Base-by-base conservation (phyloP, 768 basidiomycete species). In the Suillus subluteus region DNA sequence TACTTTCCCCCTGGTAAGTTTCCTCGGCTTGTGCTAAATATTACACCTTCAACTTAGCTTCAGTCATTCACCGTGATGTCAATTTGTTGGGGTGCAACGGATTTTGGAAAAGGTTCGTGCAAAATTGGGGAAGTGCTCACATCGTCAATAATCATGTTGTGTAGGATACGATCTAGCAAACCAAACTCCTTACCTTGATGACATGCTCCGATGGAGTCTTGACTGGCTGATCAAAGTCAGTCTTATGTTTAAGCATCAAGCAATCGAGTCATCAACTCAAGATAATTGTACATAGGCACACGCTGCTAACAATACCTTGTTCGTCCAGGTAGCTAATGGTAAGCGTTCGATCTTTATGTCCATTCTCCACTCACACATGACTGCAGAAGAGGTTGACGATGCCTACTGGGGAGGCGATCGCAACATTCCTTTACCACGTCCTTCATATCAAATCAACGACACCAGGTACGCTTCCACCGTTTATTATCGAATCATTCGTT, bases 351-450 rank as follows among this genome's bases (percentile, higher is more conserved):
- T 68, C 44, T 67, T 16, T 40, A 26, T 9, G 43, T 37, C 38
- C 35, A 43, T 69, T 54, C 56, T 37, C 12, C 41, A 18, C 54
- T 69, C 52, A 69, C 62, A 23, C 35, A 18, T 64, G 58, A 66
- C 41, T 46, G n/a, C 69, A 89, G 91, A 81, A 32, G 78, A 86
- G 64, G 73, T 85, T 23, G 92, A 95, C 74, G 85, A 92, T 70
- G 82, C 82, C 3, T 98, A 98, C 74, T 97, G 96, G 95, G 96
- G 94, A 67, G 93, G 91, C 13, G 96, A 98, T 71, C 83, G 82
- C 58, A 82, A 82, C 66, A 92, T 98, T 61, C 95, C 95, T 13
- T 78, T 77, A 18, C 87, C 88, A 30, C 88, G 96, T 44, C 87
- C 90, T 1, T 87, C 91, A 1, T 96, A 87, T 79, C 87, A 89